Conservation (phyloP, 371 early-diverging fungal genomes). For the Mortierella sp. region DNA sequence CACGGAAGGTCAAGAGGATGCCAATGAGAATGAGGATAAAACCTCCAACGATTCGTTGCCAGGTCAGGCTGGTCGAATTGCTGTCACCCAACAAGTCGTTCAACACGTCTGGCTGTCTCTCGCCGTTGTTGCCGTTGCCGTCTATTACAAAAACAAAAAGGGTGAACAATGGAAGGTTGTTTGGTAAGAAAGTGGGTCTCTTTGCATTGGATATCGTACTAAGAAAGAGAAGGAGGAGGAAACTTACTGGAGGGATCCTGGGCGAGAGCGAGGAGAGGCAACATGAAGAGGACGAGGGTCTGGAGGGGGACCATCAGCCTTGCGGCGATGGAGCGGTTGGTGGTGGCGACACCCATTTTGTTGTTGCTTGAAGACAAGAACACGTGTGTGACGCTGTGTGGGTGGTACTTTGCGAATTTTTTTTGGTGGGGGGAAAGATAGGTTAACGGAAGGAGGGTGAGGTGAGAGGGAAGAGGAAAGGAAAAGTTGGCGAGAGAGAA, state of each 20-base stretch:
- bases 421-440: not conserved
- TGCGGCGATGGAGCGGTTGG: slow-evolving; percentile 13
- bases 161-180: not conserved
- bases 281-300: slow-evolving; percentile 17
- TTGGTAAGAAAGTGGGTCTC: not conserved
- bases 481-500: not conserved
- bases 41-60: slow-evolving; percentile 45
- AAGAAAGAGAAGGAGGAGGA: not conserved
- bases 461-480: not conserved
- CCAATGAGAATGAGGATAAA: slow-evolving; percentile 33
- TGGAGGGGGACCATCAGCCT: slow-evolving; percentile 25
- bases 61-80: slow-evolving; percentile 20
- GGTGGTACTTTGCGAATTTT: not conserved
- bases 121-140: not conserved
- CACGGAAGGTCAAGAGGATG: slow-evolving; percentile 38
- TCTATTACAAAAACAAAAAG: not conserved
- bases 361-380: not conserved
- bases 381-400: not conserved
- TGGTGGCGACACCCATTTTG: slow-evolving; percentile 17
- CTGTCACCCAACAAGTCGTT: slow-evolving; percentile 13
- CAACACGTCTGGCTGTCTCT: not conserved
- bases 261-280: slow-evolving; percentile 31
- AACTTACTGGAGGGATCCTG: slow-evolving; percentile 18
- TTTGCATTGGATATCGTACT: not conserved
- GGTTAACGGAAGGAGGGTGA: not conserved